Conservation (phyloP, 257 asterid genomes). For the Nicotiana obtusifolia region DNA sequence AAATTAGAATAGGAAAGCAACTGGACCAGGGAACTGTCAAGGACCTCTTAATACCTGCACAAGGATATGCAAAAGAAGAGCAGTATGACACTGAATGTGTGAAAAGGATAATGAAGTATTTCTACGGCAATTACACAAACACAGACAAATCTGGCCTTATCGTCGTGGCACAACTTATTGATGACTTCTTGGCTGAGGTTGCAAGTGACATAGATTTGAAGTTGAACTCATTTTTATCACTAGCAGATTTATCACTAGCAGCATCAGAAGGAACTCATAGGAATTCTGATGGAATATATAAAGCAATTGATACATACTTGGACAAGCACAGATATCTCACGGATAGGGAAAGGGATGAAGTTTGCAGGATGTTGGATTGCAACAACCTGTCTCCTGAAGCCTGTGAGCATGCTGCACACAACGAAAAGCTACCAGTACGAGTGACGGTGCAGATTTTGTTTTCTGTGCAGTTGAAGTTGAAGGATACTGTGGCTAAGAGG, state of each 20-base stretch:
- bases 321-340: constrained; percentile 64
- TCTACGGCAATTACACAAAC: constrained; percentile 36
- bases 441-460: constrained; percentile 65
- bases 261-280: constrained; percentile 34
- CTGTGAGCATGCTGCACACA: constrained; percentile 58
- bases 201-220: constrained; percentile 56
- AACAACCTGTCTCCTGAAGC: constrained; percentile 60
- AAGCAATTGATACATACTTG: constrained; percentile 57
- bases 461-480: constrained; percentile 48
- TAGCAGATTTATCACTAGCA: constrained; percentile 44
- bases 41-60: constrained; percentile 57
- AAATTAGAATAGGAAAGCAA: constrained; percentile 61
- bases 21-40: constrained; percentile 40
- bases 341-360: constrained; percentile 53
- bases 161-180: constrained; percentile 48
- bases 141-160: constrained; percentile 23
- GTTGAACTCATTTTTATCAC: constrained; percentile 21
- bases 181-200: constrained; percentile 57
- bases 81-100: constrained; percentile 54
- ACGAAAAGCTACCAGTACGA: constrained; percentile 56
- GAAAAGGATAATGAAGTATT: constrained; percentile 58
- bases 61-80: constrained; percentile 51
- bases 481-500: constrained; percentile 35
- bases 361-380: constrained; percentile 55
- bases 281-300: constrained; percentile 50